phyloP scores from a whole-genome alignment of 2,329 filamentous ascomycete species.

The Pyrenochaeta sp. region DNA sequence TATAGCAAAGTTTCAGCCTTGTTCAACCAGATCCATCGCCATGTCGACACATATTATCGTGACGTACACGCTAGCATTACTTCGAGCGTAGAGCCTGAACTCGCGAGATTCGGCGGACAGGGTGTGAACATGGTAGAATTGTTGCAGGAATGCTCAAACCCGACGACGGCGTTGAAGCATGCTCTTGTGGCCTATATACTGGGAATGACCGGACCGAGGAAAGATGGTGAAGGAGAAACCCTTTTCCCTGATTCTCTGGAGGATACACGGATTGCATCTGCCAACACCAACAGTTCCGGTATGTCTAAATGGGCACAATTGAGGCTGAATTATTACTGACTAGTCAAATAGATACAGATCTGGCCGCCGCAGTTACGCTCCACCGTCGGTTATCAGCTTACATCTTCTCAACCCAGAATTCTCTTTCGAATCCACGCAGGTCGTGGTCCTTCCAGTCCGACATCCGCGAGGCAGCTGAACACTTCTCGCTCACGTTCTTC shows the following conservation, averaged over 20 bases:
- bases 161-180: constrained; percentile 41
- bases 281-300: constrained; percentile 3
- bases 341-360: constrained; percentile 11
- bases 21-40: constrained; percentile 36
- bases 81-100: constrained; percentile 39
- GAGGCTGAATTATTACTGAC: not conserved
- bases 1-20: constrained; percentile 26
- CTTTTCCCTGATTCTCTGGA: constrained; percentile 36
- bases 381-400: constrained; percentile 37
- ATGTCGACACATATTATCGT: constrained; percentile 43
- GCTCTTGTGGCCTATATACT: constrained; percentile 37
- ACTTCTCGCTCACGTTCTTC: constrained; percentile 45
- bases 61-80: constrained; percentile 45
- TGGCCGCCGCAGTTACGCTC: constrained; percentile 26
- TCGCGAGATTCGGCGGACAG: constrained; percentile 32
- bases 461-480: constrained; percentile 43
- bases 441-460: constrained; percentile 18
- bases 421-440: constrained; percentile 4
- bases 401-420: constrained; percentile 26
- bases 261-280: constrained; percentile 5
- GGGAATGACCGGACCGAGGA: constrained; percentile 25
- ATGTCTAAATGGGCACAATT: not conserved
- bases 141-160: constrained; percentile 30
- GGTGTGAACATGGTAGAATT: constrained; percentile 33
- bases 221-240: constrained; percentile 13